Percentiles rank a stretch among this genome's conserved stretches.
Evolutionary conservation across 257 asterid species (phyloP).

Genomic region (Capsicum pubescens): DNA sequence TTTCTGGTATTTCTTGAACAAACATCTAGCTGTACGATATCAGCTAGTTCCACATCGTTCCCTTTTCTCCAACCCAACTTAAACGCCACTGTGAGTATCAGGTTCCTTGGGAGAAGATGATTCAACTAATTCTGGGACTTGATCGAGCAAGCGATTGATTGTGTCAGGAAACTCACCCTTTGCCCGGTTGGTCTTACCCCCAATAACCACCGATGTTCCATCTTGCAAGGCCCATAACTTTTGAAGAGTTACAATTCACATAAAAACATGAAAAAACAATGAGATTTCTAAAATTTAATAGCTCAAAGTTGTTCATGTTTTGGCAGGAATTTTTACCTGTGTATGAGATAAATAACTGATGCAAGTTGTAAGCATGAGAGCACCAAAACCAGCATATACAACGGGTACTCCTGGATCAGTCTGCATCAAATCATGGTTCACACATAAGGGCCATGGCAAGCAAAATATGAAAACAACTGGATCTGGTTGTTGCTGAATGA

Average conservation of each 20-base stretch:
- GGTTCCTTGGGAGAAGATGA: constrained; percentile 47
- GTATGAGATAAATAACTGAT: constrained; percentile 86
- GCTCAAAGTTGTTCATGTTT: background rate
- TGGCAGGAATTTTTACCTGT: constrained; percentile 57
- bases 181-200: constrained; percentile 93
- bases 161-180: constrained; percentile 88
- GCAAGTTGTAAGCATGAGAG: constrained; percentile 96
- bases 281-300: background rate
- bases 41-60: background rate
- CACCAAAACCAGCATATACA: constrained; percentile 95
- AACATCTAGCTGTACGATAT: background rate
- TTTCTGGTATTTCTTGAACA: constrained; percentile 19
- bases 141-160: constrained; percentile 77
- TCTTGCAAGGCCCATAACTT: constrained; percentile 98
- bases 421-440: constrained; percentile 19
- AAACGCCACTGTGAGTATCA: background rate
- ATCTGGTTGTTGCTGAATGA: constrained; percentile 7
- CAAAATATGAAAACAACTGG: constrained; percentile 17
- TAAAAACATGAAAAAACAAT: background rate
- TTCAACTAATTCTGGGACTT: constrained; percentile 84
- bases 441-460: background rate
- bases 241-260: background rate
- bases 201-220: constrained; percentile 81
- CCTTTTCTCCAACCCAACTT: background rate
- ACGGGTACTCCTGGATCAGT: constrained; percentile 91